These are phyloP conservation scores for Panaeolus papilionaceus DNA, from an alignment of 768 basidiomycete genomes.

Conservation along the genomic window DNA sequence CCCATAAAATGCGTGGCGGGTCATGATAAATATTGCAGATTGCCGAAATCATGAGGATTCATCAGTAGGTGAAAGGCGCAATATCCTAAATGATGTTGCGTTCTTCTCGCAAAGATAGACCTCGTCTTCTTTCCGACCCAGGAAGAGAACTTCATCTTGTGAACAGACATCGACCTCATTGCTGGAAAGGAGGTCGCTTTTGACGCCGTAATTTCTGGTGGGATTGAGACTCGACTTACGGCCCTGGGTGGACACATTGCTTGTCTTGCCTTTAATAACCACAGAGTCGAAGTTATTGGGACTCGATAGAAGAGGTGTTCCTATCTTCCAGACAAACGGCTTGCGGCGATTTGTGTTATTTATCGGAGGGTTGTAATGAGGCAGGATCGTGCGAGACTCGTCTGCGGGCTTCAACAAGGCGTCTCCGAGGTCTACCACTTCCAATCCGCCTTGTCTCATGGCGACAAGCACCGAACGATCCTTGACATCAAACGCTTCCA, in stretches of 20 bases:
- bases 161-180: conserved; percentile 50
- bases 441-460: conserved; percentile 85
- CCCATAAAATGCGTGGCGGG: conserved; percentile 1
- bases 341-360: conserved; percentile 71
- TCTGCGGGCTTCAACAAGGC: conserved; percentile 83
- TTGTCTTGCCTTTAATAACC: conserved; percentile 21
- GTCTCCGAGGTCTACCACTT: conserved; percentile 81
- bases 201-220: conserved; percentile 53
- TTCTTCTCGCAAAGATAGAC: conserved; percentile 86
- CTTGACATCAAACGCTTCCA: conserved; percentile 83
- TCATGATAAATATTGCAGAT: background rate
- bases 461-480: conserved; percentile 83
- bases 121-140: conserved; percentile 78
- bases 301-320: conserved; percentile 63
- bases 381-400: conserved; percentile 74
- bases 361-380: conserved; percentile 68
- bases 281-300: conserved; percentile 15
- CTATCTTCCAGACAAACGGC: conserved; percentile 86
- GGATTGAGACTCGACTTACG: conserved; percentile 45
- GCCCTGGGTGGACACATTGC: conserved; percentile 23
- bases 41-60: conserved; percentile 21
- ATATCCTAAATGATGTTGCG: conserved; percentile 73
- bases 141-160: conserved; percentile 77
- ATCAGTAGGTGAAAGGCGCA: conserved; percentile 63
- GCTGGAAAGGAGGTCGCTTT: conserved; percentile 58